Evolutionary conservation across 495 filamentous ascomycete species (phyloP).

Genomic region (Penicillium salamii): DNA sequence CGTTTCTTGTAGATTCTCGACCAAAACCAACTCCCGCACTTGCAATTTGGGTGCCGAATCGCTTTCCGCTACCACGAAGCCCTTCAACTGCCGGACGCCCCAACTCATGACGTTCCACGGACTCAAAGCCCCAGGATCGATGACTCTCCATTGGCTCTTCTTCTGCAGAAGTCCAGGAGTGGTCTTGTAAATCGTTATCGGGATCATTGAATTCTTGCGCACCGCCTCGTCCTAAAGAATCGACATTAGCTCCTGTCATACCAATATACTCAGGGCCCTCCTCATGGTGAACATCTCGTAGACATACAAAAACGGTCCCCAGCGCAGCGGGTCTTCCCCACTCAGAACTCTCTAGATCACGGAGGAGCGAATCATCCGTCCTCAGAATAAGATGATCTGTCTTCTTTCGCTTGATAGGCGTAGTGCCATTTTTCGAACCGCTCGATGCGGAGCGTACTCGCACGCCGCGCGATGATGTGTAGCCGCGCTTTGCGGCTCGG

Average conservation of each 20-base stretch:
- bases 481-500: constrained; percentile 63
- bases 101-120: constrained; percentile 69
- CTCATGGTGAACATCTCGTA: too few relatives aligned
- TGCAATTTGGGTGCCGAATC: constrained; percentile 31
- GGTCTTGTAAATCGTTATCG: constrained; percentile 58
- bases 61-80: constrained; percentile 48
- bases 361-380: constrained; percentile 65
- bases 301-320: constrained; percentile 65
- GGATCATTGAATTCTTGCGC: constrained; percentile 62
- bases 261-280: too few relatives aligned
- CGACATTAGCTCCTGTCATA: too few relatives aligned
- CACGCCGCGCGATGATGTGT: constrained; percentile 48
- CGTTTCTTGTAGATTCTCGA: constrained; percentile 52
- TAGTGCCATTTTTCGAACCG: background rate
- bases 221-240: constrained; percentile 62
- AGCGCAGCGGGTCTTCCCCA: constrained; percentile 84
- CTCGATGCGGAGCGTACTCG: constrained; percentile 22
- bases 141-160: constrained; percentile 53
- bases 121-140: constrained; percentile 45
- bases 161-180: constrained; percentile 52
- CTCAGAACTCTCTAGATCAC: constrained; percentile 69
- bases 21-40: constrained; percentile 47
- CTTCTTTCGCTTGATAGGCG: constrained; percentile 19
- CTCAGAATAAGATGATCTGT: constrained; percentile 57
- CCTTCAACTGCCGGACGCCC: constrained; percentile 68